phyloP scores from a whole-genome alignment of 257 asterid species.

The Fraxinus cuspidata region DNA sequence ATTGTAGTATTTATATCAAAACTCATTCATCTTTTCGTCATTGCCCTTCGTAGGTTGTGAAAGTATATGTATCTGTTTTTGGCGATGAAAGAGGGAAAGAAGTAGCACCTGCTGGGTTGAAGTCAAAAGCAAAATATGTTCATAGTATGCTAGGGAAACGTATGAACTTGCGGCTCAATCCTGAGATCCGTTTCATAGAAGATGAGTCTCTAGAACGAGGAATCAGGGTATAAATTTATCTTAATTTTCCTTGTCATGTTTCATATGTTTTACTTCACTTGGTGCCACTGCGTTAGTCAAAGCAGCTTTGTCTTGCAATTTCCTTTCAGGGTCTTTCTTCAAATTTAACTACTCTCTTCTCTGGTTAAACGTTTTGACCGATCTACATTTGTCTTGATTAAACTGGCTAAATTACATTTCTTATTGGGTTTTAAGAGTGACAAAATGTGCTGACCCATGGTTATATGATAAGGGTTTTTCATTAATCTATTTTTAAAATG shows the following conservation, averaged over 20 bases:
- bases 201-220: constrained; percentile 93
- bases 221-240: constrained; percentile 75
- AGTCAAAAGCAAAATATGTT: constrained; percentile 86
- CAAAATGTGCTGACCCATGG: too few species aligned
- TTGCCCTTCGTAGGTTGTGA: constrained; percentile 65
- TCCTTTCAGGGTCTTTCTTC: background rate
- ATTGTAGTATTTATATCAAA: constrained; percentile 6
- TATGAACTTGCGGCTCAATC: constrained; percentile 92
- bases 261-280: background rate
- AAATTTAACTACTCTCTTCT: too few species aligned
- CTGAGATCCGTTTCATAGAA: constrained; percentile 91
- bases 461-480: too few species aligned
- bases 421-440: too few species aligned
- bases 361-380: too few species aligned
- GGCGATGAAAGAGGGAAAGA: constrained; percentile 98
- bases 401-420: too few species aligned
- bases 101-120: constrained; percentile 88
- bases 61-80: constrained; percentile 92
- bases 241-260: constrained; percentile 3
- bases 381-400: too few species aligned
- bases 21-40: constrained; percentile 13
- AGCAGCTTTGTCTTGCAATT: constrained; percentile 4
- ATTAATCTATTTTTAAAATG: too few species aligned
- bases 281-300: background rate
- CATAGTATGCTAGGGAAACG: constrained; percentile 89